Evolutionary conservation across 306 rosid species (phyloP), one percentile per base, ranked within the genome.

Genomic region (Lupinus albus): DNA sequence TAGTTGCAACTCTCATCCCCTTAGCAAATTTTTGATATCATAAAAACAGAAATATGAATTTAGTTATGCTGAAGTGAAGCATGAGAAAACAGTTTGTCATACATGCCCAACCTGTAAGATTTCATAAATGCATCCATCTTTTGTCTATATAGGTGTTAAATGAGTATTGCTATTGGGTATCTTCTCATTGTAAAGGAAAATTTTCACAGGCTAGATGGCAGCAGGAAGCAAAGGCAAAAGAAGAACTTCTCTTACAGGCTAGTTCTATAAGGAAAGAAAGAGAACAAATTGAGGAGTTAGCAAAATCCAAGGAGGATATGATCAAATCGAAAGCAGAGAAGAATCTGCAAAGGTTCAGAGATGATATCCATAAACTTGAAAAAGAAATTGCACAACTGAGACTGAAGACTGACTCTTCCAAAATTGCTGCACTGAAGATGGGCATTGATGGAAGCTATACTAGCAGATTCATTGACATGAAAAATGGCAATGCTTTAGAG

Each of bases 371-470:
- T 56, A 84, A 83, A 64, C 92, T 88, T 10, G 87, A 86, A 67
- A 88, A 86, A 53, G 88, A 91, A 81, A 88, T 91, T 69, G 82
- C 88, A 41, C 83, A 81, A 58, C 68, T 88, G 82, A 82, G 92
- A 74, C 82, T 75, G 75, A 84, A 91, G 79, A 79, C 80, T 0
- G 97, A 88, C 64, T 88, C 95, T 57, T 83, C 85, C 1, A 88
- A 87, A 72, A 91, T 91, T 20, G 95, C 95, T 30, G 97, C 97
- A 6, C 86, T 91, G 63, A 81, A 80, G 17, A 85, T 84, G 71
- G 97, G 95, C 33, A 69, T 82, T 28, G 88, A 84, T 49, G 95
- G 92, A 70, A 78, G 87, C 80, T 84, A 78, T 73, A 83, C 83
- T 61, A 75, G 82, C 70, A 73, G 80, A 63, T 61, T 73, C 7